phyloP scores from a whole-genome alignment of 2,329 filamentous ascomycete genomes.

The Helminthosporium solani region DNA sequence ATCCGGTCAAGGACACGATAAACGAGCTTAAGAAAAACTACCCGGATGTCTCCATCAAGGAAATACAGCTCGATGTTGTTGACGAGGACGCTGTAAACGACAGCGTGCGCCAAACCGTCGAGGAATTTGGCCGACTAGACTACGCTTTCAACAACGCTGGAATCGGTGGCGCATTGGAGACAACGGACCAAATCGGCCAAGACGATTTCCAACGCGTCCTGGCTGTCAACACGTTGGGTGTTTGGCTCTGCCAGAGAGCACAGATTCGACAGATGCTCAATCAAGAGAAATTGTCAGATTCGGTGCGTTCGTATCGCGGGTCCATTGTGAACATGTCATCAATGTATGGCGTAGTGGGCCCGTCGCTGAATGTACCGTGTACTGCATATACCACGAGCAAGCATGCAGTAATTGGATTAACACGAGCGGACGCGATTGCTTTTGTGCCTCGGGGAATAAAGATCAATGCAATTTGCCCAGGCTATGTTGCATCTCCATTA shows the following conservation, averaged over 20 bases:
- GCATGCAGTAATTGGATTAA: constrained; percentile 57
- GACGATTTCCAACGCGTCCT: constrained; percentile 55
- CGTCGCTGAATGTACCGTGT: constrained; percentile 36
- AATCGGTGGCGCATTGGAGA: constrained; percentile 45
- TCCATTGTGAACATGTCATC: constrained; percentile 58
- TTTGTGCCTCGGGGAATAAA: constrained; percentile 56
- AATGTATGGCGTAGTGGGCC: constrained; percentile 53
- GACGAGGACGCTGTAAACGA: constrained; percentile 47
- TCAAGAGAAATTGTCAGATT: constrained; percentile 44
- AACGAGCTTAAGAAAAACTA: constrained; percentile 40
- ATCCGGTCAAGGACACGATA: constrained; percentile 36
- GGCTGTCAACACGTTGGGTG: constrained; percentile 56
- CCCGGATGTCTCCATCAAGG: constrained; percentile 46
- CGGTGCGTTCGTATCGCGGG: constrained; percentile 46
- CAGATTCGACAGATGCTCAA: constrained; percentile 54
- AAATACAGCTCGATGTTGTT: constrained; percentile 50
- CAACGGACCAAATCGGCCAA: constrained; percentile 50
- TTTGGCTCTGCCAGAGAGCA: constrained; percentile 59
- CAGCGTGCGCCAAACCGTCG: constrained; percentile 45
- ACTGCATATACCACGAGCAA: constrained; percentile 56
- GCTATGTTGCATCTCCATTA: constrained; percentile 50
- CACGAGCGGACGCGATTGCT: constrained; percentile 54
- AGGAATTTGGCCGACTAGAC: constrained; percentile 56
- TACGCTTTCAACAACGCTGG: constrained; percentile 60
- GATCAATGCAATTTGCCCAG: constrained; percentile 62